Evolutionary conservation across 495 filamentous ascomycete genomes (phyloP).

Genomic region (Bacidia gigantensis): DNA sequence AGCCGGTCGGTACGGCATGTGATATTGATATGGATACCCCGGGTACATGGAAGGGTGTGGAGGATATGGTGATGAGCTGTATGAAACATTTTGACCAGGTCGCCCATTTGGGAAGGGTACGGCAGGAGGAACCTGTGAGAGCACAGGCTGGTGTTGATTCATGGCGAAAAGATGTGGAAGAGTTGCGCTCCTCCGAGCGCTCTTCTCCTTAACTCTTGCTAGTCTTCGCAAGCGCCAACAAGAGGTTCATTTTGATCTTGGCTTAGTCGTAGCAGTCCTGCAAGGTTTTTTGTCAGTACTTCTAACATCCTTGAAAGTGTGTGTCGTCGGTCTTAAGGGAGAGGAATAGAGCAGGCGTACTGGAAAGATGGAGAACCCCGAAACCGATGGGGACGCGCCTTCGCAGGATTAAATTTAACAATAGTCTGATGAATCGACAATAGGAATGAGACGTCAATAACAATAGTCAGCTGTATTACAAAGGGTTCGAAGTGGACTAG

Average conservation of each 20-base stretch:
- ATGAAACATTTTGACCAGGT: constrained; percentile 36
- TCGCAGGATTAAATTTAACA: not conserved
- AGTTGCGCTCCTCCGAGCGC: constrained; percentile 2
- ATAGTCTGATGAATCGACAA: not conserved
- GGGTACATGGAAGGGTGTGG: constrained; percentile 35
- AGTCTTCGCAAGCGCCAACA: not conserved
- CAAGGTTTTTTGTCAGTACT: not conserved
- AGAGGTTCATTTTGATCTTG: not conserved
- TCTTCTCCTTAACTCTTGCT: not conserved
- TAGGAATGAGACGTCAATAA: not conserved
- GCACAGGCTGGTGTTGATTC: constrained; percentile 40
- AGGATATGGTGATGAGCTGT: constrained; percentile 32
- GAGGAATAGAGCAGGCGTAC: not conserved
- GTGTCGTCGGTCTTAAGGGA: not conserved
- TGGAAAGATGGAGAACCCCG: not conserved
- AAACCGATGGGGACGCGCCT: not conserved
- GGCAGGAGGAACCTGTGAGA: constrained; percentile 42
- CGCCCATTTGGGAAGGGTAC: constrained; percentile 31
- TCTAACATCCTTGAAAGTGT: not conserved
- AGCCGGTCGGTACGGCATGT: constrained; percentile 17
- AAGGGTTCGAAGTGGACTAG: not conserved
- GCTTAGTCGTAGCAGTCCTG: not conserved
- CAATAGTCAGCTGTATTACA: not conserved
- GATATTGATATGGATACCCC: constrained; percentile 34
- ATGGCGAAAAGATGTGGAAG: constrained; percentile 23